Evolutionary conservation across 176 grass and related monocot genomes (phyloP).

Genomic region (maize (Zea mays)): DNA sequence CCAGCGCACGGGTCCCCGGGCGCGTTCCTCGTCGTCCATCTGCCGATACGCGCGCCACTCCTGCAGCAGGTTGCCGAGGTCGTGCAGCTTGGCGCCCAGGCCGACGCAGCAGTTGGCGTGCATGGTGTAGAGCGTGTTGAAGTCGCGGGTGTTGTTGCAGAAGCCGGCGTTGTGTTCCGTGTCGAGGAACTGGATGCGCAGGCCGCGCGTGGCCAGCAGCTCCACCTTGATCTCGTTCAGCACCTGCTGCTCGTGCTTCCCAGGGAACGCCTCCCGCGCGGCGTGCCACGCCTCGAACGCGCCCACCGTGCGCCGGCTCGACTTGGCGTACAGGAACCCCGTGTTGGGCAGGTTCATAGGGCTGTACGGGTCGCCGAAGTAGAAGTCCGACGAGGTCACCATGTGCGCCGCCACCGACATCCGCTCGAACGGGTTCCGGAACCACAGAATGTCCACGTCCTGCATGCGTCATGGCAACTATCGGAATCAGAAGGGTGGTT

Average conservation of each 20-base stretch:
- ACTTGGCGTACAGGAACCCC: slow-evolving; percentile 73
- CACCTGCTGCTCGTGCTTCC: slow-evolving; percentile 70
- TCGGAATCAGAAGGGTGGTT: not conserved
- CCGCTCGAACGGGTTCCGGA: slow-evolving; percentile 66
- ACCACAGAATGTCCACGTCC: slow-evolving; percentile 88
- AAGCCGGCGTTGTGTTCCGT: slow-evolving; percentile 62
- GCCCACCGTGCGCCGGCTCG: slow-evolving; percentile 46
- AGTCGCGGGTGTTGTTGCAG: slow-evolving; percentile 68
- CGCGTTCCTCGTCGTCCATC: slow-evolving; percentile 26
- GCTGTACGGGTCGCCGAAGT: slow-evolving; percentile 53
- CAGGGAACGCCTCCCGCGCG: slow-evolving; percentile 46
- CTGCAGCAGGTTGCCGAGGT: slow-evolving; percentile 50
- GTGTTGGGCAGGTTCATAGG: slow-evolving; percentile 66
- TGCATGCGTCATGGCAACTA: not conserved
- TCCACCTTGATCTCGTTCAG: slow-evolving; percentile 69
- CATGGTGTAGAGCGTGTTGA: slow-evolving; percentile 79
- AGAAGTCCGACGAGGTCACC: slow-evolving; percentile 71
- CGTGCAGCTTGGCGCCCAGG: slow-evolving; percentile 55
- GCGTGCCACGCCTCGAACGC: slow-evolving; percentile 60
- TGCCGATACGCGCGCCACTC: slow-evolving; percentile 57
- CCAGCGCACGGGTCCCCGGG: slow-evolving; percentile 44
- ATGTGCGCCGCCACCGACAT: slow-evolving; percentile 65
- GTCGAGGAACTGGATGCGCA: slow-evolving; percentile 73
- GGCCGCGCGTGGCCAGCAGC: slow-evolving; percentile 29
- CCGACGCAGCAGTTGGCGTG: slow-evolving; percentile 73